Evolutionary conservation across 1,284 basidiomycete genomes (phyloP), one percentile per base, ranked within the genome.

Genomic region (Tilletia indica): DNA sequence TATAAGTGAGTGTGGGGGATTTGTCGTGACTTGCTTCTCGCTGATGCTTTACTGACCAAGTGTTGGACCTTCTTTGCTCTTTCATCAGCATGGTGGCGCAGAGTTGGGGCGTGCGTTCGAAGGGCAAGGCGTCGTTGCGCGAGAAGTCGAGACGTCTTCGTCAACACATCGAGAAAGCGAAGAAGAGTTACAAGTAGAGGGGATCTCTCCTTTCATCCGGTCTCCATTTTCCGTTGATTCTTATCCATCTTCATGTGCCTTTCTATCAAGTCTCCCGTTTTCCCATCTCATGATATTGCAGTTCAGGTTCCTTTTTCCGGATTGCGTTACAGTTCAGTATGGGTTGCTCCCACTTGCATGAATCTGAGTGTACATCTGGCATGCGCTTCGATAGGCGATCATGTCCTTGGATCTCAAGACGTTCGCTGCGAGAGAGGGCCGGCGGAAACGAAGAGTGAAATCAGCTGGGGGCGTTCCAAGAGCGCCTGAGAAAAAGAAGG

Each of bases 111-210:
- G 82, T 83, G 0, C 72, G 81, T 21, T 79, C 76, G 68, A 83
- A 83, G 76, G 80, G 79, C 69, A 83, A 80, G 56, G 81, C 80
- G 19, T 77, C 74, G 61, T 72, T 83, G 42, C 72, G 76, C n/a
- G 82, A 83, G 9, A 83, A 83, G 76, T 75, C 72, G 58, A 76
- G 77, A 38, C 71, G 74, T 2, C 70, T 83, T 14, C 75, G 82
- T 11, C 74, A 77, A 73, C 81, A 82, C 70, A 75, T 80, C 38
- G 81, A 79, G n/a, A 80, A 77, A 42, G 72, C 74, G 39, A 80
- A 79, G 73, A 83, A 83, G 77, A 69, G 74, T 1, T 31, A 74
- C 42, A 79, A 79, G 72, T 82, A 66, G 49, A 9, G 56, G 25
- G 25, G 51, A 0, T 31, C 25, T 31, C 19, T 14, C 8, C 11